Evolutionary conservation across 2,329 filamentous ascomycete species (phyloP).

Genomic region (Tricladium varicosporioides): DNA sequence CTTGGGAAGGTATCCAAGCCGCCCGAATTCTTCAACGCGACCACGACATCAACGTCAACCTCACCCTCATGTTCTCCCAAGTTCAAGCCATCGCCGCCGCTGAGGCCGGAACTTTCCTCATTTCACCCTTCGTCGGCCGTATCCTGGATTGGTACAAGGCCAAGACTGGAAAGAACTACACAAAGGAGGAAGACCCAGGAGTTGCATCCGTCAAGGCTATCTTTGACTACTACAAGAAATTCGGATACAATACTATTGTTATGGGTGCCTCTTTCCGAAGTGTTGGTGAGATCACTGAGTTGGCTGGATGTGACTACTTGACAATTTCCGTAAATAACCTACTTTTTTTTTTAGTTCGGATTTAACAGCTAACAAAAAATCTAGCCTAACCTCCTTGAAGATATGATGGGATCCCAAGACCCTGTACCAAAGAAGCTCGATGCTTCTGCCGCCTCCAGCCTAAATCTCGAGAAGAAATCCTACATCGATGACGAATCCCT

Average conservation of each 20-base stretch:
- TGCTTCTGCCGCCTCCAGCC: slow-evolving; percentile 58
- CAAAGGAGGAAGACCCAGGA: slow-evolving; percentile 88
- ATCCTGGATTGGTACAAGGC: slow-evolving; percentile 99
- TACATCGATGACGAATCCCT: slow-evolving; percentile 86
- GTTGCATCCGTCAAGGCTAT: slow-evolving; percentile 91
- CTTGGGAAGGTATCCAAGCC: slow-evolving; percentile 99
- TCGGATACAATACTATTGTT: slow-evolving; percentile 97
- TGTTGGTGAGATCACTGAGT: slow-evolving; percentile 93
- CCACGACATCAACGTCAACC: slow-evolving; percentile 96
- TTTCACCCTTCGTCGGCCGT: slow-evolving; percentile 98
- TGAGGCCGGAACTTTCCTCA: slow-evolving; percentile 93
- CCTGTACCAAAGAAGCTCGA: slow-evolving; percentile 92
- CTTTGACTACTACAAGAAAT: slow-evolving; percentile 99
- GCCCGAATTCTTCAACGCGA: slow-evolving; percentile 94
- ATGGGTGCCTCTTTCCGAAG: slow-evolving; percentile 99
- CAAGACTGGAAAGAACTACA: slow-evolving; percentile 88
- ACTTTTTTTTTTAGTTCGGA: neutral
- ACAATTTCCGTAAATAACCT: slow-evolving; percentile 77
- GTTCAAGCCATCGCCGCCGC: slow-evolving; percentile 94
- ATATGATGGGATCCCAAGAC: slow-evolving; percentile 81
- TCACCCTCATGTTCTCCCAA: slow-evolving; percentile 97
- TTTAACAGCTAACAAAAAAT: neutral
- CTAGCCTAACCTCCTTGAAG: slow-evolving; percentile 88
- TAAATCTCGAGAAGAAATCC: slow-evolving; percentile 81
- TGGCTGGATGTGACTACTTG: slow-evolving; percentile 97